phyloP scores from a whole-genome alignment of 441 rosid species.

The Arabidopsis hybrid region DNA sequence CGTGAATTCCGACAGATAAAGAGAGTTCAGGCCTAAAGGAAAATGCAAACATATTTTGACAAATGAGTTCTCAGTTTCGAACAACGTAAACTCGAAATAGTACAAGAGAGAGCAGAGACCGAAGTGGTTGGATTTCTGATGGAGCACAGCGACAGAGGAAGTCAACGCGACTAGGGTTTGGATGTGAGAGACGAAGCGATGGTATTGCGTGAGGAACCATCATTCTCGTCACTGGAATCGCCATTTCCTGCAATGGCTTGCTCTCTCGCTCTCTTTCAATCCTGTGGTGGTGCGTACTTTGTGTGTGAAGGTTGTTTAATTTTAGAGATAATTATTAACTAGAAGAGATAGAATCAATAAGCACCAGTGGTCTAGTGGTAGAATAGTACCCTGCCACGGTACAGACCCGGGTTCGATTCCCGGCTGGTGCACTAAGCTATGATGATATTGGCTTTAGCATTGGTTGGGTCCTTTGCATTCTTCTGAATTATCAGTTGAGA shows the following conservation, averaged over 20 bases:
- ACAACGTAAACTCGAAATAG: no score
- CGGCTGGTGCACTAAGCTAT: constrained; percentile 43
- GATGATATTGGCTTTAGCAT: neutral
- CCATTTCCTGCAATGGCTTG: constrained; percentile 53
- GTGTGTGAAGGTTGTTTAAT: neutral
- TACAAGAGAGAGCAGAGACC: constrained; percentile 44
- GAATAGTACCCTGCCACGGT: constrained; percentile 98
- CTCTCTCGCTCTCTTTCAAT: neutral
- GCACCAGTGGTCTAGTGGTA: constrained; percentile 96
- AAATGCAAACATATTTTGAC: neutral
- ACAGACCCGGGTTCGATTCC: constrained; percentile 97
- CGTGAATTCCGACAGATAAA: constrained; percentile 68
- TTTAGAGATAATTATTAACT: accelerated
- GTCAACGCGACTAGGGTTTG: constrained; percentile 20
- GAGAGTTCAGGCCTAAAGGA: constrained; percentile 55
- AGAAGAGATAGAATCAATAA: accelerated
- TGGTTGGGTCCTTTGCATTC: neutral
- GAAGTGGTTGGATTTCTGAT: constrained; percentile 52
- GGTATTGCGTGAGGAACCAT: constrained; percentile 45
- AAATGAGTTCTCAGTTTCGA: neutral
- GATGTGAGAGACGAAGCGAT: constrained; percentile 30
- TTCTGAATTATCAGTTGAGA: neutral
- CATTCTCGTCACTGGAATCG: constrained; percentile 56
- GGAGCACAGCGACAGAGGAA: constrained; percentile 49
- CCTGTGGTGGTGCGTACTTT: constrained; percentile 11